A percentile compares a stretch with the other conserved stretches of the same genome.
Evolutionary conservation across 768 basidiomycete species (phyloP).

Genomic region (Mycena leptocephala): DNA sequence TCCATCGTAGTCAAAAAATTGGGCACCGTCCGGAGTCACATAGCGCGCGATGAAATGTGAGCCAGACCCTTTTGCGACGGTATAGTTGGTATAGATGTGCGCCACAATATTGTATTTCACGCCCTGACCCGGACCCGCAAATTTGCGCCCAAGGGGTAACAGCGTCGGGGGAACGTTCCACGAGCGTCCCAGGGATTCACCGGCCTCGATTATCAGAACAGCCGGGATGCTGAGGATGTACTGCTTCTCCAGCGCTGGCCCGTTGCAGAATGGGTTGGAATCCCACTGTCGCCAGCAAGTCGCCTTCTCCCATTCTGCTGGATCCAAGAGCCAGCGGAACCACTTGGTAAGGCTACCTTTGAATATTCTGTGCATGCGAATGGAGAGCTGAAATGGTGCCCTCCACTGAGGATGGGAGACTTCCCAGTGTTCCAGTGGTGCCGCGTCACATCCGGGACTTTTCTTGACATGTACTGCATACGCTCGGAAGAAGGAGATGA

Average conservation of each 20-base stretch:
- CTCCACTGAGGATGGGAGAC: conserved; percentile 7
- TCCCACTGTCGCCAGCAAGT: conserved; percentile 21
- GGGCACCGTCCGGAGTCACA: conserved; percentile 6
- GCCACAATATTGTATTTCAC: conserved; percentile 17
- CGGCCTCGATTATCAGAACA: conserved; percentile 13
- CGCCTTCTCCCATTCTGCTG: background rate
- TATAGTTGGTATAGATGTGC: conserved; percentile 23
- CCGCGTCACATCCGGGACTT: background rate
- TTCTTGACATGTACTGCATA: conserved; percentile 14
- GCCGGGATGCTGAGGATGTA: conserved; percentile 22
- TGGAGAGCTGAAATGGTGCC: conserved; percentile 18
- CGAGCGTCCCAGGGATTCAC: background rate
- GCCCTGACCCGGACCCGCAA: background rate
- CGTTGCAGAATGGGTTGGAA: conserved; percentile 5
- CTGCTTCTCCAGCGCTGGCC: background rate
- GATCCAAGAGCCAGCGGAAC: conserved; percentile 19
- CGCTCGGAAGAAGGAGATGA: conserved; percentile 7
- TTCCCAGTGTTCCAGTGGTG: conserved; percentile 25
- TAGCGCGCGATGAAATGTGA: conserved; percentile 31
- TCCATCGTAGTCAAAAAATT: conserved; percentile 29
- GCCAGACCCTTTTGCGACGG: background rate
- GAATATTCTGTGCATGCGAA: background rate
- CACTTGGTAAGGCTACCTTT: conserved; percentile 16
- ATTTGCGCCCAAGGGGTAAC: background rate
- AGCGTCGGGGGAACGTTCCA: conserved; percentile 23